Evolutionary conservation across 108 stramenopile species (phyloP).

Genomic region (Thalassiosira profunda): DNA sequence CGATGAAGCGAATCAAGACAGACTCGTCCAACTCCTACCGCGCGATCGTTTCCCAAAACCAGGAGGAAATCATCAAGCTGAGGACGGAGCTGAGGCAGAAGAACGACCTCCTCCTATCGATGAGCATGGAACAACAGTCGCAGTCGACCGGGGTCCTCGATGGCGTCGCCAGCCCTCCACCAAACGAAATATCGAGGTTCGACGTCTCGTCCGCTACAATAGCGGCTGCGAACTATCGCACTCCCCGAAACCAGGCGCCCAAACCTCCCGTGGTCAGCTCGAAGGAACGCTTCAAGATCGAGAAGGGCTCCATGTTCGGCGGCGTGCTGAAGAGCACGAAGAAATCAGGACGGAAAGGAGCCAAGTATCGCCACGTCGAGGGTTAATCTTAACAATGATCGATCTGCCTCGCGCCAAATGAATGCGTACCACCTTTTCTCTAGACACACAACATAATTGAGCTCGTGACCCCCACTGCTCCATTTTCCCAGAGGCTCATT

Average conservation of each 20-base stretch:
- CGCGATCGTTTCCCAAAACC: constrained; percentile 1
- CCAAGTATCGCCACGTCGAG: too few relatives aligned
- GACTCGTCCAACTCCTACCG: constrained; percentile 8
- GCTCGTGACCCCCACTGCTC: too few relatives aligned
- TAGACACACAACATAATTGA: too few relatives aligned
- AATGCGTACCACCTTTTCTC: too few relatives aligned
- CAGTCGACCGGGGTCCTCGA: too few relatives aligned
- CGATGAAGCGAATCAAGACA: constrained; percentile 8
- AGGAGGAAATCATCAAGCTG: constrained; percentile 13
- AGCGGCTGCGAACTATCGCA: background rate
- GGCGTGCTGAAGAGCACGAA: constrained; percentile 36
- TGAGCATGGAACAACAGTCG: too few relatives aligned
- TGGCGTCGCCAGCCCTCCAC: too few relatives aligned
- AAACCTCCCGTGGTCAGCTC: constrained; percentile 19
- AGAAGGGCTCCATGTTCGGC: constrained; percentile 36
- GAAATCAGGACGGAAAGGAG: constrained; percentile 41
- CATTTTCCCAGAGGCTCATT: too few relatives aligned
- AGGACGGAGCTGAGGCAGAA: constrained; percentile 5
- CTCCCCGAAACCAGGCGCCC: too few relatives aligned
- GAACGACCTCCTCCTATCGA: too few relatives aligned
- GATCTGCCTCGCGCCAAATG: too few relatives aligned
- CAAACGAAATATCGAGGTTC: background rate
- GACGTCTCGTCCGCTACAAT: constrained; percentile 15
- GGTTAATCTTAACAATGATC: too few relatives aligned
- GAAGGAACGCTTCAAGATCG: constrained; percentile 27